These are phyloP conservation scores for Ilex paraguariensis DNA, from an alignment of 305 asterid genomes.

Conservation along the genomic window DNA sequence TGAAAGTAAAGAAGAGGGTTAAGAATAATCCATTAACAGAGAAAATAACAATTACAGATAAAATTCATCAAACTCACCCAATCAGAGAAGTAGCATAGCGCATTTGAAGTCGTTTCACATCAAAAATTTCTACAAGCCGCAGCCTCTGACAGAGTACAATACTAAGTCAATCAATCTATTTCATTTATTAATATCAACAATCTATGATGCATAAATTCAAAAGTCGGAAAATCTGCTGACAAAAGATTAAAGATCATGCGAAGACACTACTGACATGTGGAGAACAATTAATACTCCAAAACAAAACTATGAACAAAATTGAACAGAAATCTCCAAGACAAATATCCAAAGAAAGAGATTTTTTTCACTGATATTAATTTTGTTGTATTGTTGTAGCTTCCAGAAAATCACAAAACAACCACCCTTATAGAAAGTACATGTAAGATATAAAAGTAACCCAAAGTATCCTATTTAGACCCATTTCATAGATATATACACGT, in stretches of 20 bases:
- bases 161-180: background rate
- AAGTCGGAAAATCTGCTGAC: background rate
- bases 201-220: conserved; percentile 6
- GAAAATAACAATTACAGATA: background rate
- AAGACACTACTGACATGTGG: background rate
- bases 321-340: background rate
- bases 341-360: no score
- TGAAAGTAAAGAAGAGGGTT: conserved; percentile 26
- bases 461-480: no score
- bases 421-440: background rate
- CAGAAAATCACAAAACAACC: no score
- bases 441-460: background rate
- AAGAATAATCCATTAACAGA: conserved; percentile 8
- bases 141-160: conserved; percentile 45
- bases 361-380: no score
- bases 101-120: conserved; percentile 86
- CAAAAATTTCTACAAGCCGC: conserved; percentile 83
- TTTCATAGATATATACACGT: no score
- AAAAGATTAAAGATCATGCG: no score
- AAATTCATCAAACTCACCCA: conserved; percentile 41
- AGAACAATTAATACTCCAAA: conserved; percentile 6
- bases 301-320: background rate
- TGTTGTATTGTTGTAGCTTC: no score
- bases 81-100: conserved; percentile 79
- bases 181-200: background rate